Percentiles rank a stretch among this genome's conserved stretches.
Conservation (phyloP, 805 yeast genomes). For the Pichia manshurica region DNA sequence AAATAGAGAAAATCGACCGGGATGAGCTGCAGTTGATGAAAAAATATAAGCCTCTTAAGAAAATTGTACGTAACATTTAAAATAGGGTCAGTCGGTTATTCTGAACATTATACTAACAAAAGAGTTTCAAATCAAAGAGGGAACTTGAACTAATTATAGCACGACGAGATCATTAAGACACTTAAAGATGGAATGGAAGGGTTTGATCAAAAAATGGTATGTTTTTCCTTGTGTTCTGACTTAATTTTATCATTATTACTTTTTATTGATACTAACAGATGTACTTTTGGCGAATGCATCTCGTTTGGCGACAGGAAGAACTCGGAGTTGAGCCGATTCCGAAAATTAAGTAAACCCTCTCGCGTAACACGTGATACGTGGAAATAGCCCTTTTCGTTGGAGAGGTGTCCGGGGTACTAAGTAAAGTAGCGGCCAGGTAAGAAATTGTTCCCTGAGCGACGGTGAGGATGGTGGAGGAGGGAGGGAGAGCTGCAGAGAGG, state of each 20-base stretch:
- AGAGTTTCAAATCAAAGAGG: too few relatives aligned
- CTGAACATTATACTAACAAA: constrained; percentile 1
- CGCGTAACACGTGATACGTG: not conserved
- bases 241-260: not conserved
- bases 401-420: constrained; percentile 2
- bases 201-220: constrained; percentile 10
- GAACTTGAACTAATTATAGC: constrained; percentile 4
- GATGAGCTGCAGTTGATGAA: not conserved
- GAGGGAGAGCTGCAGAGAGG: too few relatives aligned
- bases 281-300: too few relatives aligned
- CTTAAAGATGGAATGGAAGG: constrained; percentile 16
- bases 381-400: not conserved
- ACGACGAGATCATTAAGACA: constrained; percentile 6
- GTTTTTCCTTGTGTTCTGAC: not conserved
- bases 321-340: constrained; percentile 13
- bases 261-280: not conserved
- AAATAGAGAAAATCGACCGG: not conserved
- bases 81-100: not conserved
- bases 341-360: not conserved
- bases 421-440: not conserved
- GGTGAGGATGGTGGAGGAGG: not conserved
- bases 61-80: constrained; percentile 4
- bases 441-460: not conserved
- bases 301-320: not conserved
- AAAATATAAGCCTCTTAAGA: constrained; percentile 4